phyloP scores from a whole-genome alignment of 1,139 yeast species.

The Entelexis sorbosivorans region DNA sequence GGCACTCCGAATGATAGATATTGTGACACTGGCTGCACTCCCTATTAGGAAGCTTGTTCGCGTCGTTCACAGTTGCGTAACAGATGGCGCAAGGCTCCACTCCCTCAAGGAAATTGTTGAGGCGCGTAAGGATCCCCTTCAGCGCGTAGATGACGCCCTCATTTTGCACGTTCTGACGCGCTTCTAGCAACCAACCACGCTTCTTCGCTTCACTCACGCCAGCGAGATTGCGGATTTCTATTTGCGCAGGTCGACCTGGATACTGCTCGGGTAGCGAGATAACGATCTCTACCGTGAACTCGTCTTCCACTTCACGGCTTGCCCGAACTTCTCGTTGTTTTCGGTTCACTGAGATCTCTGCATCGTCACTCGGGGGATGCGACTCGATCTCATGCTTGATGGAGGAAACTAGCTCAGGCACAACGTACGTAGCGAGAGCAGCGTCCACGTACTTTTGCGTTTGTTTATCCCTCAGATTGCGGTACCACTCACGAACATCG shows the following conservation, averaged over 20 bases:
- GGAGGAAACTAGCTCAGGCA: constrained; percentile 18
- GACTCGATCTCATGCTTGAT: constrained; percentile 4
- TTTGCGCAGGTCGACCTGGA: constrained; percentile 62
- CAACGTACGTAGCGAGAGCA: constrained; percentile 10
- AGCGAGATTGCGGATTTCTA: constrained; percentile 66
- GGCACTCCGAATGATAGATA: constrained; percentile 93
- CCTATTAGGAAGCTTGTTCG: constrained; percentile 81
- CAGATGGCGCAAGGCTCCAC: constrained; percentile 97
- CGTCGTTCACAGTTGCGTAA: constrained; percentile 81
- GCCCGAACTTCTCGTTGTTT: constrained; percentile 59
- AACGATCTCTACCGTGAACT: constrained; percentile 72
- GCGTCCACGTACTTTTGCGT: constrained; percentile 15
- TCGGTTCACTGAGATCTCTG: constrained; percentile 17
- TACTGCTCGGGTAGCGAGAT: constrained; percentile 60
- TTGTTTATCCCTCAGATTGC: constrained; percentile 20
- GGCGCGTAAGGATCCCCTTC: constrained; percentile 13
- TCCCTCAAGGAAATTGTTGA: constrained; percentile 47
- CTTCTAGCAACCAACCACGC: constrained; percentile 90
- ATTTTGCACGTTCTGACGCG: constrained; percentile 57
- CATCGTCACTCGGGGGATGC: constrained; percentile 4
- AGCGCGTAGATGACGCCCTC: constrained; percentile 71
- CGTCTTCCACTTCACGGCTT: constrained; percentile 62
- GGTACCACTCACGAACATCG: constrained; percentile 22
- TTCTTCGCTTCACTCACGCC: constrained; percentile 90
- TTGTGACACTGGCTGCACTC: constrained; percentile 82